phyloP scores from a whole-genome alignment of 225 moss, liverwort and hornwort species.

The Asterella californica region DNA sequence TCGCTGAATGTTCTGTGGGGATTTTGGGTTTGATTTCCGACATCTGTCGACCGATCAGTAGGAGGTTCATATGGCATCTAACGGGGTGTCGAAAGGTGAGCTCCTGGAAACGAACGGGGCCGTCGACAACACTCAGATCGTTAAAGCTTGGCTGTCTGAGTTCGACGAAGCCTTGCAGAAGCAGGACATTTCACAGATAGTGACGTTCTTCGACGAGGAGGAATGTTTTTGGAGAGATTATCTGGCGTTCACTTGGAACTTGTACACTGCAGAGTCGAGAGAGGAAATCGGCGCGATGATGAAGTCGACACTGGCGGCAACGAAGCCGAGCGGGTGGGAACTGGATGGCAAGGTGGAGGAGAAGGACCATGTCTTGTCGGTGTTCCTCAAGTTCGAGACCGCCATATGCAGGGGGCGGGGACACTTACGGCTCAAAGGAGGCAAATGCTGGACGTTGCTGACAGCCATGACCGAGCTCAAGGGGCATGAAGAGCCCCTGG shows the following conservation, averaged over 20 bases:
- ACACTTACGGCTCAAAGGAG: conserved; percentile 12
- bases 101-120: neutral
- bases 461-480: conserved; percentile 29
- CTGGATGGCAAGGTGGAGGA: conserved; percentile 20
- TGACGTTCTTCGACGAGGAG: conserved; percentile 24
- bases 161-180: conserved; percentile 22
- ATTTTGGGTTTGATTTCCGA: no score
- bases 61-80: neutral
- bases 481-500: conserved; percentile 22
- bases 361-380: neutral
- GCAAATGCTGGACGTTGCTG: conserved; percentile 31
- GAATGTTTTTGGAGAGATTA: conserved; percentile 29
- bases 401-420: conserved; percentile 22
- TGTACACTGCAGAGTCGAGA: conserved; percentile 30
- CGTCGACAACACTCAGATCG: neutral
- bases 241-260: conserved; percentile 26
- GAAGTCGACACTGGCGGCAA: conserved; percentile 8
- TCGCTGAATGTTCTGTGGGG: no score
- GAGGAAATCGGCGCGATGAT: conserved; percentile 25
- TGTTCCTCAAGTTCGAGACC: conserved; percentile 26
- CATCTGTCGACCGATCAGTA: no score
- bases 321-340: conserved; percentile 16
- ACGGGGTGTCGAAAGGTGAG: neutral
- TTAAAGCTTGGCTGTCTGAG: conserved; percentile 21
- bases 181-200: conserved; percentile 3